Base-by-base conservation (phyloP, 2,329 filamentous ascomycete species). In the Cladophialophora exuberans region DNA sequence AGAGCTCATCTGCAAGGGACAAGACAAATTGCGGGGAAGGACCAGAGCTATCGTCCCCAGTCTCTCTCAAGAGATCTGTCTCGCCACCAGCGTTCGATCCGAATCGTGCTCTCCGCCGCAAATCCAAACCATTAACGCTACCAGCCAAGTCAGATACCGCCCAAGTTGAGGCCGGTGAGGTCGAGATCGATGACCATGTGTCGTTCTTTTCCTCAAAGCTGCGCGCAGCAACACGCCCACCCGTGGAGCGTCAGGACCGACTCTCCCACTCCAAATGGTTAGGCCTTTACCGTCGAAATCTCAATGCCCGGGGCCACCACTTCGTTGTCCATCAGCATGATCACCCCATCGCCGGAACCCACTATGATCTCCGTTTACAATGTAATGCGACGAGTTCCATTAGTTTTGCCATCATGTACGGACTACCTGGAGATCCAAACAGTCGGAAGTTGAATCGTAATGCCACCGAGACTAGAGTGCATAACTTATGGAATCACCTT, bases 271-370 rank as follows among this genome's bases (percentile, higher is more conserved):
- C 67, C 2, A 67, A 72, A 1, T 82, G 78, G 67, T 56, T 66
- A 20, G 64, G 70, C 2, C 66, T 83, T 2, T 83, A 82, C 63
- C 63, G 64, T n/a, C 67, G 72, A 9, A 81, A 80, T 59, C 67
- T 74, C 45, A 70, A 76, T 53, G 52, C 66, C 0, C 57, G 75
- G 38, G 80, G 80, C 6, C 69, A 70, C 18, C 83, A 86, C 67
- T 89, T 89, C 65, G 82, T 89, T 47, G 78, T 89, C 31, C 85
- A 89, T 67, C 86, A 90, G 65, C 86, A 90, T 66, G 85, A 88
- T 65, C 86, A 89, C 66, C 87, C 86, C 1, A 68, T 87, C 38
- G 84, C 86, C 7, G 85, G 86, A 20, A 78, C 79, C 1, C 83
- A 87, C 66, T 88, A 89, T 72, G 87, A 89, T 68, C 75, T 89